These are phyloP conservation scores for Lupinus albus DNA, from an alignment of 306 rosid genomes.

Conservation along the genomic window DNA sequence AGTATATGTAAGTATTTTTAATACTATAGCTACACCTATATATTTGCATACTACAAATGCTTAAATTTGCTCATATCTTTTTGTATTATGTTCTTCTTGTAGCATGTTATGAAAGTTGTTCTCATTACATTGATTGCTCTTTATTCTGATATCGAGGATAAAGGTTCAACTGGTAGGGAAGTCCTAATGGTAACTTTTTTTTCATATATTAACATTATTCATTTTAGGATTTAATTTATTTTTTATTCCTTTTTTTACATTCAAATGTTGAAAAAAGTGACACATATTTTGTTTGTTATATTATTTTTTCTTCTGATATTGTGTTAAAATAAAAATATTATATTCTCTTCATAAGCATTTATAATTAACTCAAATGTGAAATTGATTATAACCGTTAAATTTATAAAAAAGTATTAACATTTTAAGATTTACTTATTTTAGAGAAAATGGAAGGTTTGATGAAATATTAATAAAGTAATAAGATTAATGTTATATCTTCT, in stretches of 20 bases:
- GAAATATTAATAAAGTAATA: too few species aligned
- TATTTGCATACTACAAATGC: neutral
- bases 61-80: neutral
- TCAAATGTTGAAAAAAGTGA: neutral
- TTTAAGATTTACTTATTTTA: too few species aligned
- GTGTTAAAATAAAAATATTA: too few species aligned
- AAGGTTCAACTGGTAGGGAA: constrained; percentile 12
- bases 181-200: neutral
- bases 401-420: too few species aligned
- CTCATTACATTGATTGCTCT: constrained; percentile 1
- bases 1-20: neutral
- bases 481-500: too few species aligned
- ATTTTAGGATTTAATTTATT: neutral
- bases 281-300: too few species aligned
- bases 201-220: neutral
- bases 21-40: neutral
- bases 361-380: too few species aligned
- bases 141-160: constrained; percentile 18
- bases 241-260: neutral
- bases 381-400: too few species aligned
- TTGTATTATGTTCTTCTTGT: neutral
- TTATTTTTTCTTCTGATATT: too few species aligned
- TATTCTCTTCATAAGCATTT: too few species aligned
- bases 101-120: neutral
- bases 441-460: too few species aligned